These are phyloP conservation scores for Didymella glomerata DNA, from an alignment of 2,329 filamentous ascomycete genomes.

Conservation along the genomic window DNA sequence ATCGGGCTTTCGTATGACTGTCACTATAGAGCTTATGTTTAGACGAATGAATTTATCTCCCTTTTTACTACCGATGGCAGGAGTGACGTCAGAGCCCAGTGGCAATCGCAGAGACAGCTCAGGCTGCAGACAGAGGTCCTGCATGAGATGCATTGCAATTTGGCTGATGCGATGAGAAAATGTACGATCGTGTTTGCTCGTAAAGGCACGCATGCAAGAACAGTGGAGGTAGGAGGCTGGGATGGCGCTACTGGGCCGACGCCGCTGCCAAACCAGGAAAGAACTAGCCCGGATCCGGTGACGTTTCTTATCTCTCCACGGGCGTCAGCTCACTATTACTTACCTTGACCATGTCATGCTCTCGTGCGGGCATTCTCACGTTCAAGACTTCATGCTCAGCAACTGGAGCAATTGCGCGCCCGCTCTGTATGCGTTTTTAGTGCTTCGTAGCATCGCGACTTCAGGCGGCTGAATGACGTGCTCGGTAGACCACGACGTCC, in stretches of 20 bases:
- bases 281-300: background rate
- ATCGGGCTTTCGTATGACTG: background rate
- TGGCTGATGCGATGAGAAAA: background rate
- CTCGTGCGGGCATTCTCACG: background rate
- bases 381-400: slow-evolving; percentile 4
- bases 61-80: background rate
- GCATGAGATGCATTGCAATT: background rate
- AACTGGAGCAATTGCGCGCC: background rate
- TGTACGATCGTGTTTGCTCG: background rate
- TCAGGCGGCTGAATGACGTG: slow-evolving; percentile 23
- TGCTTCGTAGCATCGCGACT: slow-evolving; percentile 19
- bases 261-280: background rate
- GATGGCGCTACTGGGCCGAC: background rate
- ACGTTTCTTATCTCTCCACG: slow-evolving; percentile 5
- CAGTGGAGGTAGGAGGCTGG: background rate
- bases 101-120: background rate
- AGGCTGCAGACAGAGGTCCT: background rate
- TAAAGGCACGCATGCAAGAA: background rate
- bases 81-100: background rate
- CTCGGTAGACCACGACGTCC: slow-evolving; percentile 8
- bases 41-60: background rate
- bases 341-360: background rate
- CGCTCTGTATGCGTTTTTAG: slow-evolving; percentile 3
- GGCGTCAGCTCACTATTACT: slow-evolving; percentile 4
- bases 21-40: background rate